A percentile compares a stretch with the other conserved stretches of the same genome.
These are phyloP conservation scores for Debaryomycetaceae sp. DNA, from an alignment of 1,139 yeast species.

Conservation along the genomic window DNA sequence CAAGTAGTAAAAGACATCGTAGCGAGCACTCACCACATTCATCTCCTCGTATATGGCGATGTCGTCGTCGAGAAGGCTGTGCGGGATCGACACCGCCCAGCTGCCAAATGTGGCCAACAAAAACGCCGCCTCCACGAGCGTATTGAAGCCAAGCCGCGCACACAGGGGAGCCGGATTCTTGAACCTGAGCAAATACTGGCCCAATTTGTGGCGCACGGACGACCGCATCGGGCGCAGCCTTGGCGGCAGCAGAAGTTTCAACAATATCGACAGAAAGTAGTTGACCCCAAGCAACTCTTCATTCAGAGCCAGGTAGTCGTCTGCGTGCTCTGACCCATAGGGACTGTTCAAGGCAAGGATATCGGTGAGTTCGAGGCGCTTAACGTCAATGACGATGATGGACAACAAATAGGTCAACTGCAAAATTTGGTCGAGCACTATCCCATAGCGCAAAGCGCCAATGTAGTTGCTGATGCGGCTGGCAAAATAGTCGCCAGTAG, in stretches of 20 bases:
- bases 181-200: slow-evolving; percentile 32
- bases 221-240: slow-evolving; percentile 17
- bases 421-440: slow-evolving; percentile 52
- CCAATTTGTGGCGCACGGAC: slow-evolving; percentile 25
- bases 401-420: slow-evolving; percentile 64
- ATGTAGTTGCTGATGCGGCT: slow-evolving; percentile 1
- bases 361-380: slow-evolving; percentile 59
- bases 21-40: slow-evolving; percentile 15
- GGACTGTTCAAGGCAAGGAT: slow-evolving; percentile 20
- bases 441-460: slow-evolving; percentile 22
- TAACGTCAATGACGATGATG: slow-evolving; percentile 61
- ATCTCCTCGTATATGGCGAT: slow-evolving; percentile 14
- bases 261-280: slow-evolving; percentile 21
- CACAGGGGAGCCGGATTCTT: slow-evolving; percentile 24
- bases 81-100: slow-evolving; percentile 28
- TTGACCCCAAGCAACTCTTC: slow-evolving; percentile 19
- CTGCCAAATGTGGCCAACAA: slow-evolving; percentile 18
- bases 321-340: background rate
- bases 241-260: slow-evolving; percentile 15
- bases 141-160: slow-evolving; percentile 17
- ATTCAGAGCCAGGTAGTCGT: background rate
- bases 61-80: slow-evolving; percentile 17
- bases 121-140: slow-evolving; percentile 14
- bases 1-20: slow-evolving; percentile 26
- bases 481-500: slow-evolving; percentile 1